Conservation (phyloP, 805 yeast genomes). For the Metschnikowia picachoensis region DNA sequence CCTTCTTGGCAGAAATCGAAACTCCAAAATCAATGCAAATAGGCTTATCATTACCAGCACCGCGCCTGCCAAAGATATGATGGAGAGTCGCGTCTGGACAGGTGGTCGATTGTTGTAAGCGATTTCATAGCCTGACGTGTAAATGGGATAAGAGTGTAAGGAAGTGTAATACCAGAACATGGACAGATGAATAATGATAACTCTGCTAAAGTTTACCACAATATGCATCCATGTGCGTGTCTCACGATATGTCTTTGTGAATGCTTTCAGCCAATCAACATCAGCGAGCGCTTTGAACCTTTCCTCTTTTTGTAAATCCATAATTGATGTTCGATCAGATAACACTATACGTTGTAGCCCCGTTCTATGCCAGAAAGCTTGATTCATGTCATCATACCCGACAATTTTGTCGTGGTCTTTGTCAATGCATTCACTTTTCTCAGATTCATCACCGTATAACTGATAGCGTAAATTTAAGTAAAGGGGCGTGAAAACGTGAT, state of each 20-base stretch:
- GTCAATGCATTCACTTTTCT: conserved; percentile 44
- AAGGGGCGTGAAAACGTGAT: conserved; percentile 71
- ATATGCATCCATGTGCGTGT: conserved; percentile 97
- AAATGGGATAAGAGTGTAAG: conserved; percentile 64
- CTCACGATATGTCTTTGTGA: conserved; percentile 93
- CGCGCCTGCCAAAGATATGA: conserved; percentile 65
- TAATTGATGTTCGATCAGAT: conserved; percentile 40
- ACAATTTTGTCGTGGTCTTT: conserved; percentile 65
- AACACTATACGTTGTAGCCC: conserved; percentile 59
- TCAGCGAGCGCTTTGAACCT: conserved; percentile 53
- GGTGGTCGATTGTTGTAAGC: conserved; percentile 58
- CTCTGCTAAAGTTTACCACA: conserved; percentile 89
- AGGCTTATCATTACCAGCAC: conserved; percentile 53
- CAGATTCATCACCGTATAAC: conserved; percentile 43
- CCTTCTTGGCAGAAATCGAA: conserved; percentile 60
- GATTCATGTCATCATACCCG: conserved; percentile 90
- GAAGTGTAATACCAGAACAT: conserved; percentile 76
- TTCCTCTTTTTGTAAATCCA: conserved; percentile 51
- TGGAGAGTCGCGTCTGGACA: conserved; percentile 48
- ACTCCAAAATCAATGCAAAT: conserved; percentile 54
- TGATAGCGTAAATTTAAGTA: conserved; percentile 59
- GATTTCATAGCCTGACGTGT: conserved; percentile 54
- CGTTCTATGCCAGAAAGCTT: conserved; percentile 76
- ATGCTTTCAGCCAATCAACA: conserved; percentile 63
- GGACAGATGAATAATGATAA: conserved; percentile 57